Percentiles rank a stretch among this genome's conserved stretches.
phyloP scores from a whole-genome alignment of 495 filamentous ascomycete species.

The Geoglossum glabrum region DNA sequence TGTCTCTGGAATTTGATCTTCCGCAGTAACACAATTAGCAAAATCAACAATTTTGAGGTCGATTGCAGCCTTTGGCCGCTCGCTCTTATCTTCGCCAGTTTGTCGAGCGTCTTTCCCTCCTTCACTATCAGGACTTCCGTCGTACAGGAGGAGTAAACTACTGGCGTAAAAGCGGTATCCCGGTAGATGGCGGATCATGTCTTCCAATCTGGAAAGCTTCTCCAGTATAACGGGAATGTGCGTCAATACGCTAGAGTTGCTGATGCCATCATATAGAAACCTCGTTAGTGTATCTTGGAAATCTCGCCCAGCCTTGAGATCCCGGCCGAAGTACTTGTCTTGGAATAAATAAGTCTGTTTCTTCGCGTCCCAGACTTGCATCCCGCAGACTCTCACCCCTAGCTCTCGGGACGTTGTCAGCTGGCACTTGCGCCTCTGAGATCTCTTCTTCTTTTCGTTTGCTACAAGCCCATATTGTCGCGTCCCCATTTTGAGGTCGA shows the following conservation, averaged over 20 bases:
- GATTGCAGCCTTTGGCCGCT: constrained; percentile 28
- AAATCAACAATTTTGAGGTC: constrained; percentile 97
- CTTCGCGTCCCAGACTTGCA: constrained; percentile 86
- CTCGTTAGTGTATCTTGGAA: constrained; percentile 77
- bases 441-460: constrained; percentile 73
- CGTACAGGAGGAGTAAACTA: constrained; percentile 84
- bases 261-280: constrained; percentile 82
- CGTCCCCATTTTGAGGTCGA: constrained; percentile 99
- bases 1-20: constrained; percentile 41
- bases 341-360: constrained; percentile 69
- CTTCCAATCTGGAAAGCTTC: constrained; percentile 62
- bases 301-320: constrained; percentile 70
- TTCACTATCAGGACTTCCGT: constrained; percentile 34
- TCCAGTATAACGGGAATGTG: constrained; percentile 77
- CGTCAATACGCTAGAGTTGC: constrained; percentile 49
- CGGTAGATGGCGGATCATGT: constrained; percentile 55
- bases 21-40: constrained; percentile 86
- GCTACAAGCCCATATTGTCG: constrained; percentile 95
- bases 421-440: constrained; percentile 80
- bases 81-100: constrained; percentile 7
- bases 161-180: constrained; percentile 93
- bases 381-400: constrained; percentile 82
- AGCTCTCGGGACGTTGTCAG: constrained; percentile 79
- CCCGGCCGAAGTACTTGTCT: constrained; percentile 92
- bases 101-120: background rate